Percentiles rank a stretch among this genome's conserved stretches.
phyloP scores from a whole-genome alignment of 225 moss, liverwort and hornwort genomes.

The Pleurozium schreberi region DNA sequence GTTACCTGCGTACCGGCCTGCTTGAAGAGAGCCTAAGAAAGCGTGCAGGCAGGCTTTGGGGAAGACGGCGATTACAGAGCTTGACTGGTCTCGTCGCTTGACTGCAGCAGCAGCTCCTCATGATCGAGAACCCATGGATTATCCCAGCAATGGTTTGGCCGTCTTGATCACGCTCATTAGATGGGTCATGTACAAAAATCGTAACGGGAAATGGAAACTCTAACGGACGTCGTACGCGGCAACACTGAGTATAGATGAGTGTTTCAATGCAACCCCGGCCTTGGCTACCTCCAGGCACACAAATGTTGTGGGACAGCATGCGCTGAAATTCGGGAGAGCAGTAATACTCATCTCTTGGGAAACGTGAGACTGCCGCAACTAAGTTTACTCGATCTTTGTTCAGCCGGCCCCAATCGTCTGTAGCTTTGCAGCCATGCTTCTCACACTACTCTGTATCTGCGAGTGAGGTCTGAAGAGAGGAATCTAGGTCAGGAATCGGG shows the following conservation, averaged over 20 bases:
- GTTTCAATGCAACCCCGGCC: background rate
- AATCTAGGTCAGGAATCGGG: conserved; percentile 9
- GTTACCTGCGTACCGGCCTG: background rate
- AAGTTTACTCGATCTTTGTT: background rate
- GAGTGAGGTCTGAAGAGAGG: background rate
- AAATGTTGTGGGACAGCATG: background rate
- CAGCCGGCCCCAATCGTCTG: background rate
- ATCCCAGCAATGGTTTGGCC: background rate
- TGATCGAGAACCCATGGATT: background rate
- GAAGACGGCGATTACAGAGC: background rate
- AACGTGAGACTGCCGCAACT: background rate
- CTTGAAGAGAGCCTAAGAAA: background rate
- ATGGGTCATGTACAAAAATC: background rate
- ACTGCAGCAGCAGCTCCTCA: conserved; percentile 16
- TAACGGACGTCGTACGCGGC: background rate
- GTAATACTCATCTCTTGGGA: background rate
- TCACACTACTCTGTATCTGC: background rate
- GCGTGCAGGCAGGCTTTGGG: background rate
- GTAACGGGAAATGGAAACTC: background rate
- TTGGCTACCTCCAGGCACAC: background rate
- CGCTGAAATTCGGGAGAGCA: background rate
- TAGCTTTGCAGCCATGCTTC: background rate
- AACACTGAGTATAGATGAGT: background rate
- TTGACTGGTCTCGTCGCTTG: background rate
- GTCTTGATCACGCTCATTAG: background rate